Conservation (phyloP, 2,329 filamentous ascomycete genomes). For the Colletotrichum sublineola region DNA sequence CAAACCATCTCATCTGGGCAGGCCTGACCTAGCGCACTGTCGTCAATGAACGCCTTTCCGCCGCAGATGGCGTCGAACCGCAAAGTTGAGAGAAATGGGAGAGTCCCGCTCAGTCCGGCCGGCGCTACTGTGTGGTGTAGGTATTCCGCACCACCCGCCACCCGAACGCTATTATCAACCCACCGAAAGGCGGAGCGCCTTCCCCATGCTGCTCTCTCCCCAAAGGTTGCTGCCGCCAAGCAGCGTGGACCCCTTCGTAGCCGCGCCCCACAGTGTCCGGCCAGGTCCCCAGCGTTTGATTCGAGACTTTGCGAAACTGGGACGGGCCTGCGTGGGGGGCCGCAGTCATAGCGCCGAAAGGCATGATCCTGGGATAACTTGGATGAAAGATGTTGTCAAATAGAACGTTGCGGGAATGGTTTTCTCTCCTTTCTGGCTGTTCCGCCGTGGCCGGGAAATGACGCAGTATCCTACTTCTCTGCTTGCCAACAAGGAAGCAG, state of each 20-base stretch:
- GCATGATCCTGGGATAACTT: slow-evolving; percentile 24
- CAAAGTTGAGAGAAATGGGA: slow-evolving; percentile 3
- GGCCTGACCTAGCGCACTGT: slow-evolving; percentile 1
- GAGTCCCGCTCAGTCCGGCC: slow-evolving; percentile 7
- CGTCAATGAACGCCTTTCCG: slow-evolving; percentile 11
- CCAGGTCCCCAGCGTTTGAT: slow-evolving; percentile 15
- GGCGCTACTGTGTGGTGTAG: slow-evolving; percentile 10
- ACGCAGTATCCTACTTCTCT: neutral
- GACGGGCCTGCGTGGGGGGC: neutral
- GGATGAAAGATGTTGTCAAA: slow-evolving; percentile 1
- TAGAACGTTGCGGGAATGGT: neutral
- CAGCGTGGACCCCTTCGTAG: slow-evolving; percentile 14
- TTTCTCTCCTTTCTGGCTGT: neutral
- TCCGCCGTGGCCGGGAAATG: neutral
- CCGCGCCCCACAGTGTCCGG: slow-evolving; percentile 7
- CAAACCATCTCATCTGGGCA: neutral
- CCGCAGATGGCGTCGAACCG: slow-evolving; percentile 15
- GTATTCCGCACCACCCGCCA: neutral
- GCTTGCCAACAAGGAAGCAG: neutral
- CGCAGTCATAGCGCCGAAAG: slow-evolving; percentile 33
- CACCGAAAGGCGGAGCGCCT: neutral
- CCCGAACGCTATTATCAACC: slow-evolving; percentile 1
- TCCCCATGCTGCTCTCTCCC: slow-evolving; percentile 1
- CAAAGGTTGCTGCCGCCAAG: neutral
- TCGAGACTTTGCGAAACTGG: slow-evolving; percentile 16